phyloP scores from a whole-genome alignment of 2,329 filamentous ascomycete genomes.

The Hypoxylon sp. region DNA sequence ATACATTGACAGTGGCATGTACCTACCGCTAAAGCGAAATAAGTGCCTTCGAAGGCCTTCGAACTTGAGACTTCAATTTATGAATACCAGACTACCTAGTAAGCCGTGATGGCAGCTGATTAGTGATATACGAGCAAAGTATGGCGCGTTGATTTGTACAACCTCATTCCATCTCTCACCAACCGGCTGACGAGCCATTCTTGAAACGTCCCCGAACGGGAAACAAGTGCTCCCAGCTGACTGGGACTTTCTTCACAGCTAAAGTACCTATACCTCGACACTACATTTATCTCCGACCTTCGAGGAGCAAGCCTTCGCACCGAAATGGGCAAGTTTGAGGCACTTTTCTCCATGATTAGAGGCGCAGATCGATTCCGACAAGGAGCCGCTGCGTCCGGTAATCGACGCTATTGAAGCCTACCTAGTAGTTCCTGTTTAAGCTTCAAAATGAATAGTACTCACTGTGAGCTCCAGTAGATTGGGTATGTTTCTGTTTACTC shows the following conservation, averaged over 20 bases:
- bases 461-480: neutral
- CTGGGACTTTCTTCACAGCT: neutral
- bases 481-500: slow-evolving; percentile 1
- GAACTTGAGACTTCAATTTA: too few species aligned
- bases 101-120: neutral
- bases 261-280: slow-evolving; percentile 7
- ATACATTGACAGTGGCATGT: too few species aligned
- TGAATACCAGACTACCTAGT: too few species aligned
- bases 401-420: slow-evolving; percentile 38
- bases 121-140: neutral
- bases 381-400: slow-evolving; percentile 18
- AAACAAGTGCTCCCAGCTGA: slow-evolving; percentile 13
- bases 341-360: slow-evolving; percentile 16
- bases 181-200: slow-evolving; percentile 17
- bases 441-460: neutral
- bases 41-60: too few species aligned
- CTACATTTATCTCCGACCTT: neutral
- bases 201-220: neutral
- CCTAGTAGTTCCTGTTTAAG: neutral
- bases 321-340: slow-evolving; percentile 19
- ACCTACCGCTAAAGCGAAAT: too few species aligned
- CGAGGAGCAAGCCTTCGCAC: neutral
- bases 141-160: slow-evolving; percentile 2
- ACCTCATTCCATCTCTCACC: slow-evolving; percentile 12
- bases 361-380: slow-evolving; percentile 29